Percentiles rank a stretch among this genome's conserved stretches.
phyloP scores from a whole-genome alignment of 805 yeast genomes.

The Priceomyces carsonii region DNA sequence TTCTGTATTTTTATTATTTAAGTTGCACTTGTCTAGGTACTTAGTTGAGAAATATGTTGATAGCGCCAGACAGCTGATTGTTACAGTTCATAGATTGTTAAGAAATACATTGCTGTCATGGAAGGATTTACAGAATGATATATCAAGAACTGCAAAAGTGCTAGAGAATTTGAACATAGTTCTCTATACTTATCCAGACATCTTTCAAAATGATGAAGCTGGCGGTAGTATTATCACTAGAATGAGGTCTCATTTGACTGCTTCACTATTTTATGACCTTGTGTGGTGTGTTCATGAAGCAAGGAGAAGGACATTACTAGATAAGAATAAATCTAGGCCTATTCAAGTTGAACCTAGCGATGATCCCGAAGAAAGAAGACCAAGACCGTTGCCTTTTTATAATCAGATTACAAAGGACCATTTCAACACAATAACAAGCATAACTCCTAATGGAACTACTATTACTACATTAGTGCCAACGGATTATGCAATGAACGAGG shows the following conservation, averaged over 20 bases:
- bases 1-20: constrained; percentile 75
- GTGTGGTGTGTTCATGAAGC: constrained; percentile 97
- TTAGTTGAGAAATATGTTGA: constrained; percentile 75
- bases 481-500: constrained; percentile 66
- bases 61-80: constrained; percentile 89
- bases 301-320: constrained; percentile 58
- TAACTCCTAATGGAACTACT: constrained; percentile 92
- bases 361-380: constrained; percentile 24
- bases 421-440: constrained; percentile 79
- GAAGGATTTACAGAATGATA: constrained; percentile 88
- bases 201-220: constrained; percentile 56
- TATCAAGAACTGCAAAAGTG: constrained; percentile 87
- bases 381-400: constrained; percentile 83
- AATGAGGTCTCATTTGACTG: constrained; percentile 91
- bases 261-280: constrained; percentile 85
- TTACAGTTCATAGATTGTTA: constrained; percentile 84
- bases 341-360: constrained; percentile 11
- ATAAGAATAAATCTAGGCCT: constrained; percentile 18
- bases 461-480: constrained; percentile 88
- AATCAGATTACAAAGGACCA: constrained; percentile 89
- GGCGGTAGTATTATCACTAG: constrained; percentile 63
- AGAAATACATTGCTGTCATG: constrained; percentile 89
- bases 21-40: constrained; percentile 76
- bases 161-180: constrained; percentile 87
- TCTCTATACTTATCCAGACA: constrained; percentile 81